A percentile compares a stretch with the other conserved stretches of the same genome.
Evolutionary conservation across 2,329 filamentous ascomycete species (phyloP).

Genomic region (Keithomyces neogunnii): DNA sequence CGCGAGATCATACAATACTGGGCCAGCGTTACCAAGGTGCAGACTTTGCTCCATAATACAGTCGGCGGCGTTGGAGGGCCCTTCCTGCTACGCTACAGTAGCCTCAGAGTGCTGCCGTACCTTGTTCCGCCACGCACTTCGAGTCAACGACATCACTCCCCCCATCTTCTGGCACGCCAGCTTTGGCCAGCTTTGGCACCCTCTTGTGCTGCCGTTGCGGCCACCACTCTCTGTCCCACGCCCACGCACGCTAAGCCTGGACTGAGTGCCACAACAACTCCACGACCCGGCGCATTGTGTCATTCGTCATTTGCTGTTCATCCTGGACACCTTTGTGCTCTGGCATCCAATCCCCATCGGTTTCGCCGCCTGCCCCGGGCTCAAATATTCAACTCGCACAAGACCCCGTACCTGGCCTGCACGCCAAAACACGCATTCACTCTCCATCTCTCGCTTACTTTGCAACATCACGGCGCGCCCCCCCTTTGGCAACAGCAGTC

Average conservation of each 20-base stretch:
- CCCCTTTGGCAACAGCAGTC: background rate
- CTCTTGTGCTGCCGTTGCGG: background rate
- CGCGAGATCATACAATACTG: no score
- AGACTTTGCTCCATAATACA: no score
- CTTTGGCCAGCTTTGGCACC: background rate
- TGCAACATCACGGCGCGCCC: background rate
- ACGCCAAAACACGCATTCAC: background rate
- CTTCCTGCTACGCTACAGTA: no score
- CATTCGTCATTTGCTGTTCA: conserved; percentile 8
- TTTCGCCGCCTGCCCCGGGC: background rate
- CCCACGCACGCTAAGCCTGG: conserved; percentile 4
- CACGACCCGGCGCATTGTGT: conserved; percentile 8
- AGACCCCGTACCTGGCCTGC: background rate
- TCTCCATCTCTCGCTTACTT: background rate
- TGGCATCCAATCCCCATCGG: conserved; percentile 5
- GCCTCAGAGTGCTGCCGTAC: no score
- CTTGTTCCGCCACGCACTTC: background rate
- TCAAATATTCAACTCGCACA: background rate
- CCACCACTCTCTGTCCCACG: background rate
- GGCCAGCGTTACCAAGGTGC: no score
- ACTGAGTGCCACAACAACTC: conserved; percentile 8
- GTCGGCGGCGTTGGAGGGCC: no score
- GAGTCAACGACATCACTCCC: background rate
- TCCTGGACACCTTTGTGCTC: conserved; percentile 1
- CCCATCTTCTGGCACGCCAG: background rate